Evolutionary conservation across 2,329 filamentous ascomycete species (phyloP), one percentile per base, ranked within the genome.

Genomic region (Dothideomycetes sp.): DNA sequence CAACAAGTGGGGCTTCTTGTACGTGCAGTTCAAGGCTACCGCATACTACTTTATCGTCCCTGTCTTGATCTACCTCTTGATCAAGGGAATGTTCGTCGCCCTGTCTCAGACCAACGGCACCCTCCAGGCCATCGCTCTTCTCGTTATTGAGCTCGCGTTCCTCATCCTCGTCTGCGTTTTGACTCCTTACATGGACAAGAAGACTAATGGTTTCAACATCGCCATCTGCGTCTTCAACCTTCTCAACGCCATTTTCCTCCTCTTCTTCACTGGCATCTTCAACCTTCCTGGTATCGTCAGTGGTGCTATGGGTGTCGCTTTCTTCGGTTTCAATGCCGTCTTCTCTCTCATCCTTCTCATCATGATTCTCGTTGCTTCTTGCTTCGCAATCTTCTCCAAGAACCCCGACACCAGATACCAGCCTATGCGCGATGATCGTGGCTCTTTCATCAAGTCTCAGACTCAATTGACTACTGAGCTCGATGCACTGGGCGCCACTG

Each of bases 1-100:
- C 49, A 94, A 95, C 75, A 94, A 94, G 66, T 95, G 88, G 89
- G 89, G 89, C 16, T 95, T 95, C 70, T 76, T 96, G 49, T 96
- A 96, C 59, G 86, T 96, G 28, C 88, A 94, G 62, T 95, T 94
- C 73, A 84, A 89, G 55, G 89, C 89, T 27, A 89, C 87, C 2
- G 86, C 87, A 27, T 95, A 94, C 73, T 95, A 93, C 69, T 95
- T 89, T 63, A 85, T 95, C 53, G 75, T 93, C 24, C 85, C 86
- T 1, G 66, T 82, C 39, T 70, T 96, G 43, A 63, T 67, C 39
- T 94, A 95, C 62, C 78, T 82, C 25, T 59, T 95, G n/a, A 54
- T 93, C 63, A 95, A 95, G 72, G 76, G 80, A 46, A 80, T 94
- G 69, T 91, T 96, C 57, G 79, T 96, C 51, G 85, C 81, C 40